Base-by-base conservation (phyloP, 2,329 filamentous ascomycete genomes). In the Arthrobotrys entomopaga region DNA sequence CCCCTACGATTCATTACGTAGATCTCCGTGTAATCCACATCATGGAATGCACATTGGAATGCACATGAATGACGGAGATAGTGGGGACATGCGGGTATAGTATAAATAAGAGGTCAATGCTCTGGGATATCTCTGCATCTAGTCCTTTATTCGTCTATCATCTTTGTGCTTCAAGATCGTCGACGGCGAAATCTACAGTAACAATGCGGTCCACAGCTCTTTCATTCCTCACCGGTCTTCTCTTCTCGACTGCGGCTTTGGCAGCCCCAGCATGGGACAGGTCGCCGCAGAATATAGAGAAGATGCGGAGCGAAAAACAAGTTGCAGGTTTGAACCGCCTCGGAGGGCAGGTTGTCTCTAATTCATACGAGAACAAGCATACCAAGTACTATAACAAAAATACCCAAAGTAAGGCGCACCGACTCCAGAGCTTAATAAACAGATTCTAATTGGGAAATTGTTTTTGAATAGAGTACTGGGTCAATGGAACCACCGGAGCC, bases 401-500 rank as follows among this genome's bases (percentile, higher is more conserved):
- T 8, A 79, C 79, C 16, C 61, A 77, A 34, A 77, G 79, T 80
- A 16, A 16, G 29, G 56, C 19, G 19, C 1, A 11, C 13, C n/a
- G 10, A 19, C 1, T 20, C 19, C 10, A 16, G 16, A n/a, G 43
- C 4, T 13, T 16, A 16, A 3, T n/a, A 13, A 10, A n/a, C 42
- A 10, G n/a, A 24, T n/a, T 19, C n/a, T 50, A 22, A 13, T 50
- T 22, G n/a, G 8, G n/a, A 10, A n/a, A 46, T 22, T 49, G 19
- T 42, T 20, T n/a, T 22, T 60, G 7, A 29, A 10, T 75, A 89
- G 87, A 85, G 77, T 91, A 88, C 73, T 85, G 84, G 19, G 87
- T 91, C 42, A 86, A 92, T 77, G 87, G 90, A 1, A 85, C 83
- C 1, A n/a, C 29, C 15, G 65, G 65, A 7, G 83, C 81, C 0